phyloP scores from a whole-genome alignment of 495 filamentous ascomycete genomes.

The Staphylotrichum longicolle region DNA sequence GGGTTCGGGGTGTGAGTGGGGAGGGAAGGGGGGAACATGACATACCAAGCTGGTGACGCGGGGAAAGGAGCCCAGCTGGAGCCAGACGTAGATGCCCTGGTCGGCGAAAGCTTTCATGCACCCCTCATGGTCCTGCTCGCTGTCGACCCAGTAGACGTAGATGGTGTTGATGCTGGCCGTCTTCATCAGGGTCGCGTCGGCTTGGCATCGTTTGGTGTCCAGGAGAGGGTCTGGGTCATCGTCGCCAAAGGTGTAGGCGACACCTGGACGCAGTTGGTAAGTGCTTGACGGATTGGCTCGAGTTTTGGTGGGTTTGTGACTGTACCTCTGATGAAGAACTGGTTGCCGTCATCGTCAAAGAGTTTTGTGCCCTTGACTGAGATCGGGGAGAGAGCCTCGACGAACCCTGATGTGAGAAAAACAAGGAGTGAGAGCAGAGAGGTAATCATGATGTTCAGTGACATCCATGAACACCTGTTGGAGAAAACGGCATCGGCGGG shows the following conservation, averaged over 20 bases:
- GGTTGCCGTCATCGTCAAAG: conserved; percentile 69
- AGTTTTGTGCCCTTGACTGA: conserved; percentile 63
- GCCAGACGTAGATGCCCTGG: conserved; percentile 68
- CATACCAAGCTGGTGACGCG: background rate
- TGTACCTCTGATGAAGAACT: conserved; percentile 67
- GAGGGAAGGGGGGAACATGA: background rate
- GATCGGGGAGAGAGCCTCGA: conserved; percentile 16
- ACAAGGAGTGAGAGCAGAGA: background rate
- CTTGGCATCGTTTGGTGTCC: conserved; percentile 66
- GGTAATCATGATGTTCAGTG: background rate
- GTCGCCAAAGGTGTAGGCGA: conserved; percentile 10
- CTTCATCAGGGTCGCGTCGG: conserved; percentile 70
- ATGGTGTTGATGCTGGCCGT: conserved; percentile 74
- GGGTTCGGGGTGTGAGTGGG: no score
- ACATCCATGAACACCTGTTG: no score
- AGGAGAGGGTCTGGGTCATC: conserved; percentile 59
- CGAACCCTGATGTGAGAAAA: background rate
- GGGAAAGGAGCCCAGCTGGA: conserved; percentile 58
- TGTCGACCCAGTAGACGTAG: conserved; percentile 78
- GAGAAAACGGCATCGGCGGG: no score
- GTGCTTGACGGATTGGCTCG: background rate
- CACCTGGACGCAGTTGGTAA: conserved; percentile 30
- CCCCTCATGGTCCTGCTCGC: conserved; percentile 55
- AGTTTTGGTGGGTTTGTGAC: background rate
- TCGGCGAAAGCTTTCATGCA: conserved; percentile 66